phyloP scores from a whole-genome alignment of 345 rosid species.

The Hirschfeldia incana region DNA sequence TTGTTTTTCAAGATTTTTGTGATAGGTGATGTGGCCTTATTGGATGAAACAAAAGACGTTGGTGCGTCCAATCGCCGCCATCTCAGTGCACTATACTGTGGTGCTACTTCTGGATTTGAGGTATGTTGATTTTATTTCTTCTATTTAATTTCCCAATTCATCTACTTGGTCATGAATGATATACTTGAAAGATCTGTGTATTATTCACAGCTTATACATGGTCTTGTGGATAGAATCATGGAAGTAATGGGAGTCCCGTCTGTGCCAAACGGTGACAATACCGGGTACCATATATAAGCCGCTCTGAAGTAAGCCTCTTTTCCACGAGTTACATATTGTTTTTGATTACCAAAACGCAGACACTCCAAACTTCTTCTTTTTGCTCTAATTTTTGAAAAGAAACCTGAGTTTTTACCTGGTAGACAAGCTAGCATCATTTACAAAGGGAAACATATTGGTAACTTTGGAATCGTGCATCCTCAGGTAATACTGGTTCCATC shows the following conservation, averaged over 20 bases:
- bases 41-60: constrained; percentile 75
- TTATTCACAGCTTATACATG: constrained; percentile 79
- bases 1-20: constrained; percentile 66
- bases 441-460: constrained; percentile 70
- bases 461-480: constrained; percentile 87
- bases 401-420: constrained; percentile 74
- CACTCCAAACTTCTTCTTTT: background rate
- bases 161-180: background rate
- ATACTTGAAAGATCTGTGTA: background rate
- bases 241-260: constrained; percentile 77
- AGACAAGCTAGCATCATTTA: constrained; percentile 83
- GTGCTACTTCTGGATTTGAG: constrained; percentile 96
- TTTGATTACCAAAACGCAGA: constrained; percentile 5
- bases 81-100: constrained; percentile 80
- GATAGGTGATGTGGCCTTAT: constrained; percentile 64
- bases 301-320: constrained; percentile 58
- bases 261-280: constrained; percentile 50
- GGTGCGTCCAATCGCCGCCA: constrained; percentile 76
- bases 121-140: constrained; percentile 39
- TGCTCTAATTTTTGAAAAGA: constrained; percentile 43
- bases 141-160: background rate
- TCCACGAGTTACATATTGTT: background rate
- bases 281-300: constrained; percentile 63
- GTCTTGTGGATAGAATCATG: constrained; percentile 87
- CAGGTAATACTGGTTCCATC: constrained; percentile 46